Percentiles rank a stretch among this genome's conserved stretches.
These are phyloP conservation scores for Tuber microsphaerosporum DNA, from an alignment of 495 filamentous ascomycete genomes.

Conservation along the genomic window DNA sequence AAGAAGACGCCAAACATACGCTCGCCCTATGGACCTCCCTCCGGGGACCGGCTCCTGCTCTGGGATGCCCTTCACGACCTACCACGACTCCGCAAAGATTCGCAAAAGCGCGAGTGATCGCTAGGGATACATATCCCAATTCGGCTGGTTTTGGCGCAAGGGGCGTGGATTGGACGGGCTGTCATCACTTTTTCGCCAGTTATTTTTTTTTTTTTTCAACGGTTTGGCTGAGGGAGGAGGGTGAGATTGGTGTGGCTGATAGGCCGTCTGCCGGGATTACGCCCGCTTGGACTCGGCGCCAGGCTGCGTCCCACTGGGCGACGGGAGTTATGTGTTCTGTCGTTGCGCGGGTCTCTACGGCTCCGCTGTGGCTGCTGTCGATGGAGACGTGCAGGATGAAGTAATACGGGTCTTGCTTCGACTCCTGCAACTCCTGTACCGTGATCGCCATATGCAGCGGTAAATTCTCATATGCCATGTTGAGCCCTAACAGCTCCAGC, in stretches of 20 bases:
- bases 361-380: slow-evolving; percentile 48
- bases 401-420: slow-evolving; percentile 47
- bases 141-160: slow-evolving; percentile 41
- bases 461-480: slow-evolving; percentile 49
- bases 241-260: slow-evolving; percentile 29
- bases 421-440: slow-evolving; percentile 46
- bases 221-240: slow-evolving; percentile 8
- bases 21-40: slow-evolving; percentile 45
- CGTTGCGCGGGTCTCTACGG: slow-evolving; percentile 45
- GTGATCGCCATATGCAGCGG: slow-evolving; percentile 45
- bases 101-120: slow-evolving; percentile 33
- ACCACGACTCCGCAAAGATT: slow-evolving; percentile 34
- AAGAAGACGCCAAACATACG: slow-evolving; percentile 51
- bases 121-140: slow-evolving; percentile 35
- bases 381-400: slow-evolving; percentile 51
- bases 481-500: slow-evolving; percentile 51
- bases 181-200: slow-evolving; percentile 7
- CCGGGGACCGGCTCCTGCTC: slow-evolving; percentile 42
- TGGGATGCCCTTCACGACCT: slow-evolving; percentile 45
- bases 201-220: slow-evolving; percentile 11
- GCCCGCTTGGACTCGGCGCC: slow-evolving; percentile 50
- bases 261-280: slow-evolving; percentile 44
- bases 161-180: slow-evolving; percentile 32
- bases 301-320: slow-evolving; percentile 41
- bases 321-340: slow-evolving; percentile 43